Conservation (phyloP, 2,329 filamentous ascomycete genomes). For the Alternaria sp. region DNA sequence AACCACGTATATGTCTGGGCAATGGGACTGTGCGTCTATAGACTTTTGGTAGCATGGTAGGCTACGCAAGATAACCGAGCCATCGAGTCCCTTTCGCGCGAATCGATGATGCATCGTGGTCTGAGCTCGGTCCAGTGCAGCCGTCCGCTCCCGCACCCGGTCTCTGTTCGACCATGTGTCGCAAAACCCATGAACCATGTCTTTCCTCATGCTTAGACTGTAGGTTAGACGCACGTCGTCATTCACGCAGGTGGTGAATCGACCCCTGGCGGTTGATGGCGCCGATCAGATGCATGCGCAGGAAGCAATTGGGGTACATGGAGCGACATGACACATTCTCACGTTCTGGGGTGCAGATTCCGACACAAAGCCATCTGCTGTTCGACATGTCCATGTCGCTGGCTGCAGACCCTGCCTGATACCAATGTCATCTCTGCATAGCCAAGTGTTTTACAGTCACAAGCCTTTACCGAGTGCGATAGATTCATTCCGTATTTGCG, state of each 20-base stretch:
- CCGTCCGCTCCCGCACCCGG: constrained; percentile 20
- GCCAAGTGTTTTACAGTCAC: not conserved
- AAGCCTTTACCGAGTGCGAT: not conserved
- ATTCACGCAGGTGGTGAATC: not conserved
- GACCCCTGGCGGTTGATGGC: constrained; percentile 11
- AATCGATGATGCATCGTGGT: constrained; percentile 15
- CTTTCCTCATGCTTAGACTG: constrained; percentile 3
- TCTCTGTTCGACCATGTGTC: constrained; percentile 25
- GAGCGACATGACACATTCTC: constrained; percentile 4
- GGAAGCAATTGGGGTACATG: constrained; percentile 5
- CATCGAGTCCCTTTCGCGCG: constrained; percentile 9
- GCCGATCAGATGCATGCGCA: constrained; percentile 10
- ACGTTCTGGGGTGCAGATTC: constrained; percentile 25
- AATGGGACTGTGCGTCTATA: not conserved
- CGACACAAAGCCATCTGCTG: constrained; percentile 13
- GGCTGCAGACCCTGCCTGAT: constrained; percentile 6
- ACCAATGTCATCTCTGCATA: not conserved
- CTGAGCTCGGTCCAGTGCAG: constrained; percentile 13
- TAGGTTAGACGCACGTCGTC: constrained; percentile 1
- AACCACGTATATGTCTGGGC: constrained; percentile 2
- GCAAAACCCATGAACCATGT: constrained; percentile 30
- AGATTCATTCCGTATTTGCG: not conserved
- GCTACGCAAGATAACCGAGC: constrained; percentile 1
- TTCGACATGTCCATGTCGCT: constrained; percentile 2
- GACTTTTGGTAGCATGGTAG: constrained; percentile 1